Evolutionary conservation across 1,284 basidiomycete species (phyloP).

Genomic region (Microbotryum violaceum): DNA sequence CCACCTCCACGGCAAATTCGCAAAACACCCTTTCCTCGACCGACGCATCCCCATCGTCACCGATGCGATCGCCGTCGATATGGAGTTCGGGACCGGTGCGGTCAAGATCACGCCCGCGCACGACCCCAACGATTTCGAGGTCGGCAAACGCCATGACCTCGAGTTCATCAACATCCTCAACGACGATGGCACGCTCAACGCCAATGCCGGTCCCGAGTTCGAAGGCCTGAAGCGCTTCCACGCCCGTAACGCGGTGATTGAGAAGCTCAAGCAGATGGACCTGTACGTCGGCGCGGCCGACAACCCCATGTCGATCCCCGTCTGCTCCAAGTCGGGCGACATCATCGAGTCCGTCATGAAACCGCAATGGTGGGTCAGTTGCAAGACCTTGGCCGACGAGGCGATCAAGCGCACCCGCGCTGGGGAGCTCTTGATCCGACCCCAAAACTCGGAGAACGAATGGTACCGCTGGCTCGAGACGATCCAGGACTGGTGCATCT

Average conservation of each 20-base stretch:
- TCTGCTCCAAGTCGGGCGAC: constrained; percentile 92
- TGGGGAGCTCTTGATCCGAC: constrained; percentile 75
- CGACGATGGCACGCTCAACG: constrained; percentile 94
- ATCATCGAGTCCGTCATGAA: constrained; percentile 93
- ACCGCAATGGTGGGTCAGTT: constrained; percentile 99
- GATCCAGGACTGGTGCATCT: constrained; percentile 99
- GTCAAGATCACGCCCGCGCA: constrained; percentile 99
- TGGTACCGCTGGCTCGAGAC: constrained; percentile 96
- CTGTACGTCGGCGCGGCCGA: constrained; percentile 88
- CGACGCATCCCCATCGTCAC: constrained; percentile 83
- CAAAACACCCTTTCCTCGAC: constrained; percentile 79
- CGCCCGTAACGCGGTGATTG: constrained; percentile 74
- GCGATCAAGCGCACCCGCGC: constrained; percentile 79
- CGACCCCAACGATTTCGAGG: constrained; percentile 95
- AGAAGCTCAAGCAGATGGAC: constrained; percentile 76
- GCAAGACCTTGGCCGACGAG: constrained; percentile 83
- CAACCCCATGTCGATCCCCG: constrained; percentile 88
- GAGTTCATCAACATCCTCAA: constrained; percentile 94
- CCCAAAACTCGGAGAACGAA: constrained; percentile 80
- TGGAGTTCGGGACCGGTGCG: constrained; percentile 94
- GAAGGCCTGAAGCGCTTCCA: constrained; percentile 96
- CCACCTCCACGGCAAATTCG: constrained; percentile 92
- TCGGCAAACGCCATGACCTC: constrained; percentile 78
- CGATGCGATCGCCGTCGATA: constrained; percentile 81
- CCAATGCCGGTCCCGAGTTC: constrained; percentile 63